Evolutionary conservation across 2,329 filamentous ascomycete genomes (phyloP).

Genomic region (Colletotrichum sp.): DNA sequence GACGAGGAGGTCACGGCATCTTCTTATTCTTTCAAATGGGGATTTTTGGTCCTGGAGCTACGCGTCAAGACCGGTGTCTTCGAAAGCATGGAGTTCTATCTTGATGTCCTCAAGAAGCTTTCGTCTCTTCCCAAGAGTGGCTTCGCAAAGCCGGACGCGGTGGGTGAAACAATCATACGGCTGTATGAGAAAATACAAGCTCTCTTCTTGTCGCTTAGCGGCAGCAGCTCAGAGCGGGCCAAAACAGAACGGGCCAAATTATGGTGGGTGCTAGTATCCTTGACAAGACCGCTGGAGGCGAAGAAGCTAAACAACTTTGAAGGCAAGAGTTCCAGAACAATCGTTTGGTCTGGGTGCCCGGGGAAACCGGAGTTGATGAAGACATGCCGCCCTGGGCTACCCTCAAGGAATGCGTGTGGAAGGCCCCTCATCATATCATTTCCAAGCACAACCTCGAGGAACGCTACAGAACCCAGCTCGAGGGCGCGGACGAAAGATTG

Average conservation of each 20-base stretch:
- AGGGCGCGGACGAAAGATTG: background rate
- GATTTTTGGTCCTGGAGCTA: background rate
- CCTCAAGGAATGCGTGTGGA: background rate
- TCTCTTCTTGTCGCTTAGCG: background rate
- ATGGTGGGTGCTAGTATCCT: background rate
- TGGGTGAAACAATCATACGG: background rate
- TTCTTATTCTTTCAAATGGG: background rate
- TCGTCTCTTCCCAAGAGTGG: background rate
- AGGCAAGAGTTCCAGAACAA: background rate
- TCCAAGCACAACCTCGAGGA: background rate
- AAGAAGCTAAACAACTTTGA: rapidly evolving
- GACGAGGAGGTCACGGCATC: background rate
- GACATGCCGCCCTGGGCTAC: background rate
- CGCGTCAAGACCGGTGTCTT: background rate
- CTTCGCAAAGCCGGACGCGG: background rate
- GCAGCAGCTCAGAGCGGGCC: background rate
- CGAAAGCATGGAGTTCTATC: background rate
- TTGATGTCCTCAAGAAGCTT: background rate
- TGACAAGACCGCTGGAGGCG: rapidly evolving
- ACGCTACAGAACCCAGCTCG: background rate
- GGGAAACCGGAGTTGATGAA: background rate
- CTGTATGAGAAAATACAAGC: background rate
- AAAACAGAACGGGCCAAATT: background rate
- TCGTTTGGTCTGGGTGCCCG: background rate
- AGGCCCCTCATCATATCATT: background rate